Conservation (phyloP, 2,329 filamentous ascomycete genomes). For the Venturia oleaginea region DNA sequence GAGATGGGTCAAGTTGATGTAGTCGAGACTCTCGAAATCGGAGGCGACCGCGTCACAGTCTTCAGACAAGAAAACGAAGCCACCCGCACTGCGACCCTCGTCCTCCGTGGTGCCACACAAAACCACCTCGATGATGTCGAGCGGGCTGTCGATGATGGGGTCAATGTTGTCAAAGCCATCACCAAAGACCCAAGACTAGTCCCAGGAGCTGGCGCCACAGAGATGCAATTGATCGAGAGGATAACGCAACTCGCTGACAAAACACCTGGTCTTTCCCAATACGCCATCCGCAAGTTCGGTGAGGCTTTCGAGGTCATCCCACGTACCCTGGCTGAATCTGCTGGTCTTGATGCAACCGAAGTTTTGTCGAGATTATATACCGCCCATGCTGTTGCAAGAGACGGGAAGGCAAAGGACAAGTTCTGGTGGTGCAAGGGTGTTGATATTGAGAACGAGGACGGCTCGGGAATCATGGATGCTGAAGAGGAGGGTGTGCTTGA, state of each 20-base stretch:
- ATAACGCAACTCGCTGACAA: constrained; percentile 86
- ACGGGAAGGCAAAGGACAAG: constrained; percentile 44
- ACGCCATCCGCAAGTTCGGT: constrained; percentile 94
- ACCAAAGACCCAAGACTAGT: constrained; percentile 87
- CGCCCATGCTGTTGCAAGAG: constrained; percentile 58
- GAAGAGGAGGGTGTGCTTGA: constrained; percentile 86
- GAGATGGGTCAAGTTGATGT: constrained; percentile 95
- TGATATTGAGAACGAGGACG: constrained; percentile 82
- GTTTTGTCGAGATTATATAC: constrained; percentile 87
- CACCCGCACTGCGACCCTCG: constrained; percentile 87
- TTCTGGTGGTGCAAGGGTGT: constrained; percentile 87
- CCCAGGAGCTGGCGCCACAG: constrained; percentile 86
- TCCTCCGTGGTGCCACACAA: constrained; percentile 90
- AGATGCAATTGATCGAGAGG: constrained; percentile 87
- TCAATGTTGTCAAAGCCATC: constrained; percentile 98
- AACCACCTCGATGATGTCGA: constrained; percentile 97
- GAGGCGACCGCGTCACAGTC: constrained; percentile 93
- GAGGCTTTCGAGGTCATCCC: constrained; percentile 98
- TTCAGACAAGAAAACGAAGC: constrained; percentile 93
- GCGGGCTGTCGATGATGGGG: constrained; percentile 92
- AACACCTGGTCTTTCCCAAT: constrained; percentile 86
- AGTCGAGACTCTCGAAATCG: constrained; percentile 95
- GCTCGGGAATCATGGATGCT: constrained; percentile 74
- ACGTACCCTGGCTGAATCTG: constrained; percentile 86
- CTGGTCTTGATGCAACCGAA: constrained; percentile 94